A percentile compares a stretch with the other conserved stretches of the same genome.
phyloP scores from a whole-genome alignment of 1,139 yeast species.

The Scheffersomyces cryptocercus region DNA sequence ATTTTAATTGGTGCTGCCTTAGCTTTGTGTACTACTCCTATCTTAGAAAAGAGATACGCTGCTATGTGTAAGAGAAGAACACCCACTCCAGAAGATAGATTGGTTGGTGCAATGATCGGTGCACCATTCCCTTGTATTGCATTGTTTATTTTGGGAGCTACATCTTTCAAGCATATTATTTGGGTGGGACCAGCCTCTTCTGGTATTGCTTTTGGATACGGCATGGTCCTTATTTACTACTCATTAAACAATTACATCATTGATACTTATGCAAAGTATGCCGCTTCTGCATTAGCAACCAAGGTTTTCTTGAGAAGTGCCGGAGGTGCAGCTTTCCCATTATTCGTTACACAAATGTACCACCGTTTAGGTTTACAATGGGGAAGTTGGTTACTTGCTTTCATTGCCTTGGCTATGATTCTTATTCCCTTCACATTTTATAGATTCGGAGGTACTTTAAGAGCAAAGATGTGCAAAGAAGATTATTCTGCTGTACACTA shows the following conservation, averaged over 20 bases:
- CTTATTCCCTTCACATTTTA: constrained; percentile 79
- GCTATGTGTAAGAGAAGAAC: constrained; percentile 53
- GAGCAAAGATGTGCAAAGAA: constrained; percentile 67
- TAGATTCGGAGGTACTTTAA: constrained; percentile 62
- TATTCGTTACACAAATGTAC: constrained; percentile 84
- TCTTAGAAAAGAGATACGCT: constrained; percentile 63
- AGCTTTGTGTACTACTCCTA: constrained; percentile 72
- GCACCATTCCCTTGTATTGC: constrained; percentile 89
- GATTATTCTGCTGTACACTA: constrained; percentile 44
- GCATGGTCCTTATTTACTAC: constrained; percentile 87
- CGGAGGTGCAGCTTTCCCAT: constrained; percentile 90
- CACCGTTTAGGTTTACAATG: constrained; percentile 70
- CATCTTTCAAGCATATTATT: constrained; percentile 72
- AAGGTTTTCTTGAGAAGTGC: constrained; percentile 85
- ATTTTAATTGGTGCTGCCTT: constrained; percentile 80
- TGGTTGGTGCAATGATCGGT: constrained; percentile 87
- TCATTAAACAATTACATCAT: constrained; percentile 86
- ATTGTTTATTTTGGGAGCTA: constrained; percentile 85
- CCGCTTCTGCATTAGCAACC: constrained; percentile 91
- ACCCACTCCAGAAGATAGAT: constrained; percentile 85
- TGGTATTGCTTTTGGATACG: constrained; percentile 86
- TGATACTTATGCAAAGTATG: constrained; percentile 81
- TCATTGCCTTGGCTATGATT: constrained; percentile 80
- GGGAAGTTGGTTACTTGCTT: constrained; percentile 85
- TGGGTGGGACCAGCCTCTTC: constrained; percentile 97